A percentile compares a stretch with the other conserved stretches of the same genome.
These are phyloP conservation scores for Cylindrotheca closterium DNA, from an alignment of 108 stramenopile species.

Conservation along the genomic window DNA sequence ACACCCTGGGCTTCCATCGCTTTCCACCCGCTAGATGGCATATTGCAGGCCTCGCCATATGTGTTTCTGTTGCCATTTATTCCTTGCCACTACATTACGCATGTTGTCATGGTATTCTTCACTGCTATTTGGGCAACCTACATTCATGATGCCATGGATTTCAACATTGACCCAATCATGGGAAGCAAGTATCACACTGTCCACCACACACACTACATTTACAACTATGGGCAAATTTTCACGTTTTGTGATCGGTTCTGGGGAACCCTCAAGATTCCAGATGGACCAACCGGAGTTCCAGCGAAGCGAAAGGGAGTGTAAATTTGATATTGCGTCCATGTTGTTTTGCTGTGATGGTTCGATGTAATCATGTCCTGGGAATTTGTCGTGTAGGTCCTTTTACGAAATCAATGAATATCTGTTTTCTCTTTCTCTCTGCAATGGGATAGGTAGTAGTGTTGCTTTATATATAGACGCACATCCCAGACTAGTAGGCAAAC, in stretches of 20 bases:
- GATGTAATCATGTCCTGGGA: too few relatives aligned
- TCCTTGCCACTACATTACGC: conserved; percentile 88
- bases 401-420: too few relatives aligned
- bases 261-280: conserved; percentile 74
- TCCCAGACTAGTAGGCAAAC: too few relatives aligned
- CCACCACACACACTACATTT: conserved; percentile 91
- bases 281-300: conserved; percentile 53
- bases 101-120: conserved; percentile 77
- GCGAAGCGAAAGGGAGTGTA: conserved; percentile 11
- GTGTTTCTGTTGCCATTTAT: conserved; percentile 60
- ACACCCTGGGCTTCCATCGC: conserved; percentile 91
- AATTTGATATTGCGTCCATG: too few relatives aligned
- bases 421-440: too few relatives aligned
- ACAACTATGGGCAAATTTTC: conserved; percentile 92
- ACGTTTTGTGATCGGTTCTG: conserved; percentile 86
- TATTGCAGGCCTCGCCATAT: conserved; percentile 83
- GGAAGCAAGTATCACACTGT: conserved; percentile 87
- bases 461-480: too few relatives aligned
- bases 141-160: conserved; percentile 91
- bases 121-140: conserved; percentile 91
- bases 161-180: conserved; percentile 88
- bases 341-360: too few relatives aligned
- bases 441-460: too few relatives aligned
- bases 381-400: too few relatives aligned
- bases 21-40: conserved; percentile 89